Conservation (phyloP, 2,329 filamentous ascomycete species). For the Harringtonia aguacate region DNA sequence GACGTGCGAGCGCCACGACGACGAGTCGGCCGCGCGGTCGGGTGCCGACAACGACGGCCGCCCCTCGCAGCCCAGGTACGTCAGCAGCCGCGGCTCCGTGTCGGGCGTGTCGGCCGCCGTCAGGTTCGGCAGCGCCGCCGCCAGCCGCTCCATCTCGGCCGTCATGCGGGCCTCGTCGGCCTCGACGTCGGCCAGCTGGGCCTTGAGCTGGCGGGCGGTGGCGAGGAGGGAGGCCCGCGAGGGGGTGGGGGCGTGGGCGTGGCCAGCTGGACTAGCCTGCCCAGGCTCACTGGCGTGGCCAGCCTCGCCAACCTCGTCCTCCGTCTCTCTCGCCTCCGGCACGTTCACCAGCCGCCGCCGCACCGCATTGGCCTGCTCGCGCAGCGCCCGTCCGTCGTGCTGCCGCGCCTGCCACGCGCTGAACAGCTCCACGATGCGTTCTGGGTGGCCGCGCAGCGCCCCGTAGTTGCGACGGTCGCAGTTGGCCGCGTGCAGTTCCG, state of each 20-base stretch:
- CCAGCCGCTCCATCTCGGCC: constrained; percentile 61
- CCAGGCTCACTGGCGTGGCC: too few species aligned
- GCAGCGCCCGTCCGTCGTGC: constrained; percentile 45
- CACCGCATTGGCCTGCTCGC: constrained; percentile 56
- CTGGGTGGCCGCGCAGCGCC: constrained; percentile 40
- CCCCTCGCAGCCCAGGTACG: constrained; percentile 58
- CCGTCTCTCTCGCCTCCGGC: constrained; percentile 32
- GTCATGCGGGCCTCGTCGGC: constrained; percentile 47
- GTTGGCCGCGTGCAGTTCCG: constrained; percentile 70
- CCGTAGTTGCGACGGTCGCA: constrained; percentile 78
- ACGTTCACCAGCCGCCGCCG: constrained; percentile 46
- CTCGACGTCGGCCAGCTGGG: constrained; percentile 48
- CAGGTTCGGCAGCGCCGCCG: constrained; percentile 74
- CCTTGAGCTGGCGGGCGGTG: constrained; percentile 56
- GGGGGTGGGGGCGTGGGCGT: too few species aligned
- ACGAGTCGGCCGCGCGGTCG: constrained; percentile 11
- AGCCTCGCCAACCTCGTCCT: constrained; percentile 20
- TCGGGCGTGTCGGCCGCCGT: constrained; percentile 67
- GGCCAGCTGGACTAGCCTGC: too few species aligned
- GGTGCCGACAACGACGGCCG: constrained; percentile 7
- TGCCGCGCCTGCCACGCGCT: constrained; percentile 51
- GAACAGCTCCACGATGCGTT: constrained; percentile 44
- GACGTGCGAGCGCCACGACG: constrained; percentile 62
- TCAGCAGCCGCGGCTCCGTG: constrained; percentile 56
- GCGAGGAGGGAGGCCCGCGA: constrained; percentile 43